A percentile compares a stretch with the other conserved stretches of the same genome.
Evolutionary conservation across 2,329 filamentous ascomycete species (phyloP).

Genomic region (Curvularia spicifera): DNA sequence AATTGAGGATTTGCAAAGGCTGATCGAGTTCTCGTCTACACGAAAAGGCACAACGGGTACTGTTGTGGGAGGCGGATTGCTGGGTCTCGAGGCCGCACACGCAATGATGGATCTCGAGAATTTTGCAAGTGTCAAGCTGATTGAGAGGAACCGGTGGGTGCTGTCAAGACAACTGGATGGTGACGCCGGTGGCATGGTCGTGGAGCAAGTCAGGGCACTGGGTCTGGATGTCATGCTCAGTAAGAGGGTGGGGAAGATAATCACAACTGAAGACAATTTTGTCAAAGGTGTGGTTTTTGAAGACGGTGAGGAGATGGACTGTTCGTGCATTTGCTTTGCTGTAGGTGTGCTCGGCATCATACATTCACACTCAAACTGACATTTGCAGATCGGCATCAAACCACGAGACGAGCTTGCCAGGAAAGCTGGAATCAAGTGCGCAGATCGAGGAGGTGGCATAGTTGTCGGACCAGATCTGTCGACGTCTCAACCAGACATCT

Average conservation of each 20-base stretch:
- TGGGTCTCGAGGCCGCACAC: conserved; percentile 88
- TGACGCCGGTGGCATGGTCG: conserved; percentile 81
- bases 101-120: conserved; percentile 86
- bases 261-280: conserved; percentile 69
- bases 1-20: conserved; percentile 77
- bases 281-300: conserved; percentile 80
- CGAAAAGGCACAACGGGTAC: conserved; percentile 72
- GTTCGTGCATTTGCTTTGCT: conserved; percentile 85
- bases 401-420: conserved; percentile 79
- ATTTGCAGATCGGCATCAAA: conserved; percentile 72
- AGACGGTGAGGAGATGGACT: conserved; percentile 77
- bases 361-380: conserved; percentile 14
- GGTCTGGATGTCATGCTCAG: conserved; percentile 81
- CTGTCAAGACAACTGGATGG: conserved; percentile 80
- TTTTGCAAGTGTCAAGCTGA: conserved; percentile 75
- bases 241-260: conserved; percentile 75
- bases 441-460: conserved; percentile 76
- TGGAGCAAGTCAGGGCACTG: conserved; percentile 78
- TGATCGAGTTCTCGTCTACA: conserved; percentile 74
- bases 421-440: conserved; percentile 72
- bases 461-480: conserved; percentile 70
- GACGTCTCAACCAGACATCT: conserved; percentile 75
- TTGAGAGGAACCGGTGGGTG: conserved; percentile 85
- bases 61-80: conserved; percentile 82
- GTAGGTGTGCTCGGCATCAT: conserved; percentile 45